Base-by-base conservation (phyloP, 2,329 filamentous ascomycete genomes). In the Elsinoe arachidis region DNA sequence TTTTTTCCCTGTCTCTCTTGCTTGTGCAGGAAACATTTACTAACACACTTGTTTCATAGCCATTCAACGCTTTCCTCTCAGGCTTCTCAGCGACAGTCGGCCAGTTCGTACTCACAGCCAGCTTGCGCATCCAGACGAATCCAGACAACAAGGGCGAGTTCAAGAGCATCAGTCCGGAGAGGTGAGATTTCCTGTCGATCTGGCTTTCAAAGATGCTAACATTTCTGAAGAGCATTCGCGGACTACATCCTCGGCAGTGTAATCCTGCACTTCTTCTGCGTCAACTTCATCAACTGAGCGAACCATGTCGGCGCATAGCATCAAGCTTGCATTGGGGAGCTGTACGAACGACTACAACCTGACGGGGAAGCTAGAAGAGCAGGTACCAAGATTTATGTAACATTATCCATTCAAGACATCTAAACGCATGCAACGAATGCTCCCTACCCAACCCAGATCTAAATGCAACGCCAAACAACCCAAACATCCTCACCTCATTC, bases 1-100 rank as follows among this genome's bases (percentile, higher is more conserved):
- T 37, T 17, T 21, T 30, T 12, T 56, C 33, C 19, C 21, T 2
- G 3, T 12, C 15, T 6, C 14, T 19, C 30, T 46, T n/a, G 9
- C 17, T 30, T 26, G n/a, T 14, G 14, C 33, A 3, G 17, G 21
- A 43, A 41, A 1, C 34, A 38, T 5, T 5, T 12, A 15, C 33
- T 30, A 35, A 38, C 51, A 39, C 14, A 17, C n/a, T 15, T 30
- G 33, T 17, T 47, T n/a, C 63, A 49, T 68, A 97, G 92, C 93
- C 93, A 9, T 99, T 99, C 80, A 99, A 99, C 72, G 93, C 95
- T 63, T 99, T 99, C 78, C 83, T 99, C 33, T 89, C 91, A 33
- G 95, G 93, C 49, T 99, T 99, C 78, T 85, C 84, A 61, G 90
- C 92, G 14, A 93, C 92, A 1, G 92, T 99, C 62, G 93, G 93